phyloP scores from a whole-genome alignment of 768 basidiomycete species.

The Suillus alpinus region DNA sequence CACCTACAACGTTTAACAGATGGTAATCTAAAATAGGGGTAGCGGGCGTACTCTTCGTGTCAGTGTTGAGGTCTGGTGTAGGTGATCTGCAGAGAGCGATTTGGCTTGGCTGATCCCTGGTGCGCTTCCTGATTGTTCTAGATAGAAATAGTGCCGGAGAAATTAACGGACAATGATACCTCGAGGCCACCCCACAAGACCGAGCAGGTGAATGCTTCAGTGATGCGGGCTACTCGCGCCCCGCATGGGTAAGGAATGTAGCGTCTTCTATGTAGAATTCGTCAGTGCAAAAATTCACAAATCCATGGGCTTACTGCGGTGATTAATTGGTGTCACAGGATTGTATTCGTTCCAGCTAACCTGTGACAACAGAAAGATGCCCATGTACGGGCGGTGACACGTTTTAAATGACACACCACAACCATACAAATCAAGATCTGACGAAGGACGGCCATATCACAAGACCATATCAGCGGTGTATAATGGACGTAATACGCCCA shows the following conservation, averaged over 20 bases:
- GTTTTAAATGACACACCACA: not conserved
- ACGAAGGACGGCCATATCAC: not conserved
- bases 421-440: not conserved
- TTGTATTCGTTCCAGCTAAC: not conserved
- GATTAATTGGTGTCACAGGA: not conserved
- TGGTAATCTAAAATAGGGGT: not conserved
- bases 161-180: not conserved
- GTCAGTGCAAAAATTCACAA: not conserved
- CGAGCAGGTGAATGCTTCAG: not conserved
- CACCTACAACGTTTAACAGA: conserved; percentile 1
- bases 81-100: not conserved
- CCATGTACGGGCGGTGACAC: not conserved
- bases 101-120: not conserved
- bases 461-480: not conserved
- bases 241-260: not conserved
- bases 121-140: not conserved
- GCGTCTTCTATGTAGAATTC: not conserved
- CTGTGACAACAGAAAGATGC: too few relatives aligned
- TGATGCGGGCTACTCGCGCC: not conserved
- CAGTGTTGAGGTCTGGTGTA: not conserved
- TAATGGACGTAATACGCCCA: not conserved
- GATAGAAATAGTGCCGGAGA: not conserved
- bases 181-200: conserved; percentile 3
- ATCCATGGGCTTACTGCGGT: not conserved
- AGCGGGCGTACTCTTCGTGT: not conserved